Percentiles rank a stretch among this genome's conserved stretches.
phyloP scores from a whole-genome alignment of 139 green algal species.

The Auxenochlorella pyrenoidosa region DNA sequence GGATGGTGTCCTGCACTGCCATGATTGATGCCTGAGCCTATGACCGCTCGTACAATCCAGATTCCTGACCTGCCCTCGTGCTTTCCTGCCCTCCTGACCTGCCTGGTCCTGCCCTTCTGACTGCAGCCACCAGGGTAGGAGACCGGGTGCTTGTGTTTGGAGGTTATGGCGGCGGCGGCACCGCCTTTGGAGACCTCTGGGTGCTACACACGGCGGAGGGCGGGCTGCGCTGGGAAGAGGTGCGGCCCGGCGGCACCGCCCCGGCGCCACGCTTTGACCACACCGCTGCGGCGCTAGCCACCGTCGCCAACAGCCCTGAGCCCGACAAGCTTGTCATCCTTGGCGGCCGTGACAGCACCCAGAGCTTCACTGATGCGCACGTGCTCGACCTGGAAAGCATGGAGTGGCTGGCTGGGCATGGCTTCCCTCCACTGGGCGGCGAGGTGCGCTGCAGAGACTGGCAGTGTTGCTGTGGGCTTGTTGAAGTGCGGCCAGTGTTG shows the following conservation, averaged over 20 bases:
- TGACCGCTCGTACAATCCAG: no score
- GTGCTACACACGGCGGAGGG: slow-evolving; percentile 59
- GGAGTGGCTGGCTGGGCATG: slow-evolving; percentile 68
- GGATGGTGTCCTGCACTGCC: no score
- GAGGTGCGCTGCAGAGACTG: not conserved
- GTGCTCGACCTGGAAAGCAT: slow-evolving; percentile 79
- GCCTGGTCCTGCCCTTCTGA: not conserved
- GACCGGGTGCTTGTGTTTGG: slow-evolving; percentile 78
- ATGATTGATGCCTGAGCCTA: no score
- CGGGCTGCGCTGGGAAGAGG: slow-evolving; percentile 42
- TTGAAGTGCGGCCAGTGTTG: no score
- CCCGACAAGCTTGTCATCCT: slow-evolving; percentile 84
- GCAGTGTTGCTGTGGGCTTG: not conserved
- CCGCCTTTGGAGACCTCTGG: slow-evolving; percentile 84
- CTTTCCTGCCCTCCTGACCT: not conserved
- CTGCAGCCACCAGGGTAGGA: slow-evolving; percentile 64
- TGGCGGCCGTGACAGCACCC: slow-evolving; percentile 80
- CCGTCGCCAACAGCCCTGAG: slow-evolving; percentile 69
- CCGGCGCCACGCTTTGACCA: slow-evolving; percentile 81
- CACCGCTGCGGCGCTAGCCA: slow-evolving; percentile 65
- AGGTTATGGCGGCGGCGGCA: slow-evolving; percentile 81
- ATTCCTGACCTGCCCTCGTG: no score
- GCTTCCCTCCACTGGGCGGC: slow-evolving; percentile 33
- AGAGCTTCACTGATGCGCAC: slow-evolving; percentile 79
- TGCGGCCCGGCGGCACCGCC: not conserved